Evolutionary conservation across 2,329 filamentous ascomycete species (phyloP), one percentile per base, ranked within the genome.

Genomic region (Seiridium unicorne): DNA sequence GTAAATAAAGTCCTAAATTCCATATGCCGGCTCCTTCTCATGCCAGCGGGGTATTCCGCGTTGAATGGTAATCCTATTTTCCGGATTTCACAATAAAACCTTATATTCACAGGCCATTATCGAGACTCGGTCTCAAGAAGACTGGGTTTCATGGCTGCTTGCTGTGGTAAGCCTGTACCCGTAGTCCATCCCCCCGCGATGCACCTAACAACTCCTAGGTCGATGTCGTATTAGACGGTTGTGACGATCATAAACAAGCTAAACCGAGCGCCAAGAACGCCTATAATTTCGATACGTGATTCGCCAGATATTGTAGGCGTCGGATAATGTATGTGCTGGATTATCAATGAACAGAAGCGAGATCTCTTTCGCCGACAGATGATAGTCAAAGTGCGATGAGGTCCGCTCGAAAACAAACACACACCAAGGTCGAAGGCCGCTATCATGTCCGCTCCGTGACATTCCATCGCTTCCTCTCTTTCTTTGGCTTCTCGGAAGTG

Each of bases 391-490:
- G 13, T 13, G 38, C 13, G 38, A 8, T 13, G 38, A 42, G 7
- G 38, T 42, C 13, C 38, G 38, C 38, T 42, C 13, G 38, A 2
- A 42, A 42, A 42, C 13, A 42, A 8, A 8, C 7, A 13, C 38
- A 42, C 7, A 13, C 7, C 38, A 42, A 13, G 38, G 38, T 26
- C 18, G 18, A 26, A 26, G 18, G 18, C 18, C 38, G 38, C 7
- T 40, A 49, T 75, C 67, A 82, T 60, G 78, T 81, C 66, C 80
- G 73, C 59, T 76, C 69, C 18, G 66, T 73, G 54, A 81, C 76
- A 26, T 72, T 72, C 79, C 81, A 83, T 70, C 76, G 81, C 74
- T 78, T 82, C 70, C 78, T 79, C 55, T 75, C 71, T 67, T 77
- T 78, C 58, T 72, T 73, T 8, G 72, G 66, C 63, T 78, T 76